phyloP scores from a whole-genome alignment of 2,329 filamentous ascomycete genomes.

The Ceratocystis alfenasii region DNA sequence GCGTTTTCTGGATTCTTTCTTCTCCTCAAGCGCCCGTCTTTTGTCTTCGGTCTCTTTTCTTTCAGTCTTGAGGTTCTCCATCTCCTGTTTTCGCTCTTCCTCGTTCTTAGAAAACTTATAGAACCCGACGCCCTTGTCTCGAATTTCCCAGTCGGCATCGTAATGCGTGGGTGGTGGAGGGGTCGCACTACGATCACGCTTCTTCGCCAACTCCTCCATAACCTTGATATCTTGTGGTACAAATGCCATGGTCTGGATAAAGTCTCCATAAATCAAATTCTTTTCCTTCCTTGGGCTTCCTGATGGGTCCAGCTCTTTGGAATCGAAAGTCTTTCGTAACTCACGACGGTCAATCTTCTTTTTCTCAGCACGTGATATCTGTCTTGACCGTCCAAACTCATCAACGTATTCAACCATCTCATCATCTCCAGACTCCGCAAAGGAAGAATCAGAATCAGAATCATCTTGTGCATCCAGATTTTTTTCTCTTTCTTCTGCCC shows the following conservation, averaged over 20 bases:
- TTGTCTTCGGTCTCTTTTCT: conserved; percentile 53
- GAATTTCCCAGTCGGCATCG: conserved; percentile 69
- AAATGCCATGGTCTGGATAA: conserved; percentile 75
- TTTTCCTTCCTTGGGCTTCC: not conserved
- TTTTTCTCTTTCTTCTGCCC: conserved; percentile 57
- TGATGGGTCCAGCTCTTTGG: conserved; percentile 47
- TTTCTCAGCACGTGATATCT: conserved; percentile 57
- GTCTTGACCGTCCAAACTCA: conserved; percentile 77
- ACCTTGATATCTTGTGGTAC: conserved; percentile 56
- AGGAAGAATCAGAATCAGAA: conserved; percentile 26
- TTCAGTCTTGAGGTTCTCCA: conserved; percentile 59
- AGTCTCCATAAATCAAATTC: conserved; percentile 60
- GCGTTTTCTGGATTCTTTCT: conserved; percentile 45
- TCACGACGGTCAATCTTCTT: conserved; percentile 47
- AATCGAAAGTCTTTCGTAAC: not conserved
- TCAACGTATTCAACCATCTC: conserved; percentile 79
- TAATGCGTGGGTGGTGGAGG: conserved; percentile 76
- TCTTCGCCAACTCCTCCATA: conserved; percentile 68
- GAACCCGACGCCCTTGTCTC: conserved; percentile 82
- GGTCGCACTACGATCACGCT: conserved; percentile 66
- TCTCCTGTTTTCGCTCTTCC: conserved; percentile 53
- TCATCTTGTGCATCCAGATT: conserved; percentile 33
- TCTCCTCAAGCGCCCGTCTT: conserved; percentile 39
- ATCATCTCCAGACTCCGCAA: conserved; percentile 31
- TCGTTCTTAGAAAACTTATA: conserved; percentile 77